Evolutionary conservation across 495 filamentous ascomycete genomes (phyloP).

Genomic region (Neurospora sp.): DNA sequence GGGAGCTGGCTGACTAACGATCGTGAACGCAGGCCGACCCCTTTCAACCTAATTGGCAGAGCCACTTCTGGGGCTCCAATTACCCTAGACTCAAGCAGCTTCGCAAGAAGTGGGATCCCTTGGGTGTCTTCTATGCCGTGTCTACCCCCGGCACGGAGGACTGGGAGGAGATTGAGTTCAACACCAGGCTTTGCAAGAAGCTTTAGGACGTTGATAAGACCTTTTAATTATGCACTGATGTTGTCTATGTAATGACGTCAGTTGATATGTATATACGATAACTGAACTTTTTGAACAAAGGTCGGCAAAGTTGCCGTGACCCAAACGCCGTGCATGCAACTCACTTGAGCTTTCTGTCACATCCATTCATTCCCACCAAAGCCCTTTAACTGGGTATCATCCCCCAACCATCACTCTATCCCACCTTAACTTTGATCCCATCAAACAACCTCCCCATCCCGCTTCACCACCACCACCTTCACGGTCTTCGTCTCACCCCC

Average conservation of each 20-base stretch:
- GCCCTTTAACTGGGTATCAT: background rate
- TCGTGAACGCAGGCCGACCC: conserved; percentile 28
- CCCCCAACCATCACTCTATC: background rate
- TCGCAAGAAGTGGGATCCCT: conserved; percentile 47
- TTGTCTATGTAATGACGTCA: background rate
- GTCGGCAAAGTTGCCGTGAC: background rate
- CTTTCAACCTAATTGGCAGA: conserved; percentile 28
- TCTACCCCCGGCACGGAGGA: conserved; percentile 30
- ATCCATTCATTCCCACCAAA: background rate
- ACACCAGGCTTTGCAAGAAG: conserved; percentile 24
- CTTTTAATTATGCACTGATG: background rate
- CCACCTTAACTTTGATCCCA: background rate
- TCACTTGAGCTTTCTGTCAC: background rate
- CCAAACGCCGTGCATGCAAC: background rate
- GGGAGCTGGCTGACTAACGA: too few species aligned
- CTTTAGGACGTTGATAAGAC: background rate
- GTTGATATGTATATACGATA: background rate
- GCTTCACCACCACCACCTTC: background rate
- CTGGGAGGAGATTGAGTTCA: conserved; percentile 29
- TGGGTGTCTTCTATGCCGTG: conserved; percentile 36
- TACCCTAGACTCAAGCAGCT: conserved; percentile 25
- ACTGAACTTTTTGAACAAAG: background rate
- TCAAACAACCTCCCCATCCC: background rate
- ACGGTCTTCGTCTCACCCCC: background rate
- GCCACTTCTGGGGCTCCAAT: conserved; percentile 28